A percentile compares a stretch with the other conserved stretches of the same genome.
phyloP scores from a whole-genome alignment of 352 stramenopile species.

The Pelagophyceae sp. region DNA sequence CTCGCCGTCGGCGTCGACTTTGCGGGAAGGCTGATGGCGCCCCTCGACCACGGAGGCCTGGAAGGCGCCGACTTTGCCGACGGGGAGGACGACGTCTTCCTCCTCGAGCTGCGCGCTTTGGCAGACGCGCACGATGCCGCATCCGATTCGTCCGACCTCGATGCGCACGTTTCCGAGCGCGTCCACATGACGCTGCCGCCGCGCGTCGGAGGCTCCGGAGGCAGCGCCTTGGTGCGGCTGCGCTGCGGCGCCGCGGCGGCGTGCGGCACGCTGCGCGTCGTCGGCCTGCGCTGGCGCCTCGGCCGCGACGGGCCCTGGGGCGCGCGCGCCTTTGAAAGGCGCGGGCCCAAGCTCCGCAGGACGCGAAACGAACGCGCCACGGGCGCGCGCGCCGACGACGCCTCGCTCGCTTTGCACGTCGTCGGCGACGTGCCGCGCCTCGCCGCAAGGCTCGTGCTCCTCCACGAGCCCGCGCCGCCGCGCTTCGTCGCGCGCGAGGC shows the following conservation, averaged over 20 bases:
- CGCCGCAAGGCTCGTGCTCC: background rate
- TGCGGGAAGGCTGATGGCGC: background rate
- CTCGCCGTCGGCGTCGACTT: background rate
- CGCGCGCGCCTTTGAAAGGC: background rate
- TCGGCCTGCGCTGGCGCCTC: slow-evolving; percentile 14
- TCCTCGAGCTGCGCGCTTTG: background rate
- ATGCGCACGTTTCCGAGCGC: background rate
- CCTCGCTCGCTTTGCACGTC: slow-evolving; percentile 4
- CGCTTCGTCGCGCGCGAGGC: too few relatives aligned
- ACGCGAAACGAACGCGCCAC: background rate
- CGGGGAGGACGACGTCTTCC: background rate
- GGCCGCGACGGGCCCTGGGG: background rate
- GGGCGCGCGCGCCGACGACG: background rate
- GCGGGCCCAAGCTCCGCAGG: background rate
- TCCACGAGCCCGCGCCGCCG: too few relatives aligned
- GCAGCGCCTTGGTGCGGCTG: background rate
- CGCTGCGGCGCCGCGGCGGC: background rate
- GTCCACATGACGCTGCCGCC: background rate
- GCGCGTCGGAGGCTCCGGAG: background rate
- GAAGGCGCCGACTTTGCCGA: background rate
- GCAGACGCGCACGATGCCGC: background rate
- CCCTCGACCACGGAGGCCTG: background rate
- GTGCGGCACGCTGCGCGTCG: background rate
- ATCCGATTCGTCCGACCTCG: background rate
- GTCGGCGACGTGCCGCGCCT: slow-evolving; percentile 3